phyloP scores from a whole-genome alignment of 2,329 filamentous ascomycete genomes.

The Calonectria montana region DNA sequence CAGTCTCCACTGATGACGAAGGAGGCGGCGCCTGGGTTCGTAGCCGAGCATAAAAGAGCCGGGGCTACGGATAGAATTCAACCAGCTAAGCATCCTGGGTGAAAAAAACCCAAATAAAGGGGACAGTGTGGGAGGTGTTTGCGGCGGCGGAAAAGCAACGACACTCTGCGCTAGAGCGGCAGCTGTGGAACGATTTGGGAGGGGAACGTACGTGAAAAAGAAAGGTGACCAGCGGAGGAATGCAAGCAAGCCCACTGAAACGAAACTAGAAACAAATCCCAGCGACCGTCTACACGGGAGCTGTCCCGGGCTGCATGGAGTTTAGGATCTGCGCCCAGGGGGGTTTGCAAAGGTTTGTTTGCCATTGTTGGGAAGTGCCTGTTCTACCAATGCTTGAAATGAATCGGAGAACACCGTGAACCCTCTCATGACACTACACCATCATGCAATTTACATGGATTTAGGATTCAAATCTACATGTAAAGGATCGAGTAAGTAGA shows the following conservation, averaged over 20 bases:
- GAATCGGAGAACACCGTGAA: background rate
- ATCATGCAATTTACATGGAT: background rate
- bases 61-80: conserved; percentile 6
- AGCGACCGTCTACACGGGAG: conserved; percentile 1
- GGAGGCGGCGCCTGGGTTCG: conserved; percentile 13
- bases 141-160: conserved; percentile 29
- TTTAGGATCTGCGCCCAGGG: conserved; percentile 27
- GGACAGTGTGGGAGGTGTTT: conserved; percentile 19
- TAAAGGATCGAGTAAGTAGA: background rate
- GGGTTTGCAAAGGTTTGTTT: background rate
- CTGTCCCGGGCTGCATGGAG: conserved; percentile 6
- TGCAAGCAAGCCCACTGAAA: conserved; percentile 32
- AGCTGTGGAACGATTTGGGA: conserved; percentile 36
- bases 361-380: background rate
- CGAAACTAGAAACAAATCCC: conserved; percentile 31
- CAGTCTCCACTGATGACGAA: conserved; percentile 26
- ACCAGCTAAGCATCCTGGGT: background rate
- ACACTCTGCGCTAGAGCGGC: conserved; percentile 27
- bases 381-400: background rate
- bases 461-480: background rate
- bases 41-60: conserved; percentile 21
- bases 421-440: background rate
- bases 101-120: conserved; percentile 10
- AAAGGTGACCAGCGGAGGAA: conserved; percentile 22
- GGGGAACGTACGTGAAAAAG: conserved; percentile 41